These are phyloP conservation scores for Myxozyma geophila DNA, from an alignment of 805 yeast species.

Conservation along the genomic window DNA sequence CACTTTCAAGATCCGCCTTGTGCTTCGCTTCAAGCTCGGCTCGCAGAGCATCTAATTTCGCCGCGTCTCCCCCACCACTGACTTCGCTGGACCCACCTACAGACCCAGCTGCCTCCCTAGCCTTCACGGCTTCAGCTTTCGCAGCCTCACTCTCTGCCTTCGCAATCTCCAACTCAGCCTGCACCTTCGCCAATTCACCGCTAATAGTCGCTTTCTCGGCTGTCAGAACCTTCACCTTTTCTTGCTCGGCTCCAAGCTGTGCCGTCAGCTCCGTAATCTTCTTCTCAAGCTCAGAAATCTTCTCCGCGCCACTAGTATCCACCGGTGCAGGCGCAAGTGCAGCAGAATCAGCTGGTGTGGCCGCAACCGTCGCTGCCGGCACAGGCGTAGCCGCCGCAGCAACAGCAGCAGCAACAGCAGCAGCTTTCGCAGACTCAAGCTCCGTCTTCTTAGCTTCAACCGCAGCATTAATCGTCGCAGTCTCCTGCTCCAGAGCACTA, in stretches of 20 bases:
- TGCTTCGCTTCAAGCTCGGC: slow-evolving; percentile 35
- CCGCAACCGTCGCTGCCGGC: no score
- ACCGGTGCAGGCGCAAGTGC: slow-evolving; percentile 12
- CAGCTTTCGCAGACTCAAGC: slow-evolving; percentile 20
- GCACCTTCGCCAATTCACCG: slow-evolving; percentile 21
- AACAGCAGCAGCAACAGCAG: slow-evolving; percentile 20
- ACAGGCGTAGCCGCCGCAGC: slow-evolving; percentile 10
- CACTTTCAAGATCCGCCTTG: slow-evolving; percentile 37
- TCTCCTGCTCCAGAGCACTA: slow-evolving; percentile 25
- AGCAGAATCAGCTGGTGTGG: slow-evolving; percentile 1
- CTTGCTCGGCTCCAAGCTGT: slow-evolving; percentile 17
- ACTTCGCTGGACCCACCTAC: slow-evolving; percentile 36
- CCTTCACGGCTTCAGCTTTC: slow-evolving; percentile 41
- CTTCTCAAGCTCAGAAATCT: slow-evolving; percentile 43
- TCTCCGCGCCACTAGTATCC: not conserved
- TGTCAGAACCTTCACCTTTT: slow-evolving; percentile 15
- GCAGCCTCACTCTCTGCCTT: slow-evolving; percentile 33
- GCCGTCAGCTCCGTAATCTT: slow-evolving; percentile 43
- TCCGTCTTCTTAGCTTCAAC: slow-evolving; percentile 27
- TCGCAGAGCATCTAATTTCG: not conserved
- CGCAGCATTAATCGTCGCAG: slow-evolving; percentile 27
- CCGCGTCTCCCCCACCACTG: not conserved
- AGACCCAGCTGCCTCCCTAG: slow-evolving; percentile 11
- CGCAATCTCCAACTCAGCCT: slow-evolving; percentile 19
- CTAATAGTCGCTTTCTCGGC: slow-evolving; percentile 4